A percentile compares a stretch with the other conserved stretches of the same genome.
Conservation (phyloP, 2,329 filamentous ascomycete genomes). For the Cladosporium halotolerans region DNA sequence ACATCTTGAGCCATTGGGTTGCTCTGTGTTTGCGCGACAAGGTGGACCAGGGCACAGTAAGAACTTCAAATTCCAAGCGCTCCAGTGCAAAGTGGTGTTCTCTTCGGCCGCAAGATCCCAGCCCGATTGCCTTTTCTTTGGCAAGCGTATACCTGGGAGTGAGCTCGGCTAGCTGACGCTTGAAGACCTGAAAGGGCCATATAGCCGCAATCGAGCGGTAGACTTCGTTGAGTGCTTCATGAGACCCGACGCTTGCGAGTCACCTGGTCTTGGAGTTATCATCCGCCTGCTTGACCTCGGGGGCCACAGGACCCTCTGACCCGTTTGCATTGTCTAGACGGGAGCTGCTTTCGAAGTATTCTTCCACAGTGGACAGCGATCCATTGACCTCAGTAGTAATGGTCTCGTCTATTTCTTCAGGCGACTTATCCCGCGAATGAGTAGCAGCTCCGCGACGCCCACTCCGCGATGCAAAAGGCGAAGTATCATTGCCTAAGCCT, state of each 20-base stretch:
- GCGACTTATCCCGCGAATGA: too few relatives aligned
- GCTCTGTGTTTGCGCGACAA: background rate
- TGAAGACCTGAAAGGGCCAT: slow-evolving; percentile 6
- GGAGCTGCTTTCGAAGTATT: too few relatives aligned
- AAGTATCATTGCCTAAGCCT: too few relatives aligned
- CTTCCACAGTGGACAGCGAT: too few relatives aligned
- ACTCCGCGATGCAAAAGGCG: too few relatives aligned
- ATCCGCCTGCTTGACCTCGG: too few relatives aligned
- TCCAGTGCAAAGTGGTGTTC: background rate
- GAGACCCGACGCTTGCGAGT: background rate
- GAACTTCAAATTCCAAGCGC: background rate
- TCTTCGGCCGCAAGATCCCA: background rate
- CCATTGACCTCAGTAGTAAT: too few relatives aligned
- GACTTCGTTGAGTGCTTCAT: background rate
- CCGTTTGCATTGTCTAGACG: too few relatives aligned
- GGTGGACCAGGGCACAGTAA: background rate
- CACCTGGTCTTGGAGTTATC: background rate
- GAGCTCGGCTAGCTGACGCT: background rate
- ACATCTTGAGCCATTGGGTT: background rate
- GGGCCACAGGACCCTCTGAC: too few relatives aligned
- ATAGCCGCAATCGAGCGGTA: slow-evolving; percentile 1
- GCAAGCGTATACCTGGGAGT: background rate
- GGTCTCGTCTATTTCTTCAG: too few relatives aligned
- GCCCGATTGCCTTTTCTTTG: background rate
- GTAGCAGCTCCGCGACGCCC: too few relatives aligned